Evolutionary conservation across 148 eudicot genomes (phyloP).

Genomic region (Oxyria digyna): DNA sequence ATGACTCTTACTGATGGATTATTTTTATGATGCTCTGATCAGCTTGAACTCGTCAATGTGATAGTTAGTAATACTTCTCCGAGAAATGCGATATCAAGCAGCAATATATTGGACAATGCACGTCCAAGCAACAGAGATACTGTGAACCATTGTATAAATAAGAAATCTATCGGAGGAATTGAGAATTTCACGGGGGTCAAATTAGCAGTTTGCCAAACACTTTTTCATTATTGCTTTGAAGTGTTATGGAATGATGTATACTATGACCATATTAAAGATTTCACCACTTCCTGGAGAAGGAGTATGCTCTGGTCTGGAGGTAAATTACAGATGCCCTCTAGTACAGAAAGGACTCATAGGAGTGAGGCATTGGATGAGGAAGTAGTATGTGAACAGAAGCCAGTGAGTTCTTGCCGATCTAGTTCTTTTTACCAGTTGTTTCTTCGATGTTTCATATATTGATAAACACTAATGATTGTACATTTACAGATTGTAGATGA

Average conservation of each 20-base stretch:
- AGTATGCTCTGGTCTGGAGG: conserved; percentile 34
- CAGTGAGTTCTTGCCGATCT: background rate
- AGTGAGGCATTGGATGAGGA: conserved; percentile 3
- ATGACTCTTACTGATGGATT: conserved; percentile 2
- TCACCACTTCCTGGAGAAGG: conserved; percentile 59
- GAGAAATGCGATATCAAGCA: conserved; percentile 16
- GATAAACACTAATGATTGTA: background rate
- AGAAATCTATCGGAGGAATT: conserved; percentile 60
- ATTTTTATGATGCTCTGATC: conserved; percentile 8
- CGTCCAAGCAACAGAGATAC: conserved; percentile 10
- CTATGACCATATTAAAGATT: conserved; percentile 52
- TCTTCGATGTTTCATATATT: background rate
- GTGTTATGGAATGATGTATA: conserved; percentile 79
- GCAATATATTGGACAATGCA: conserved; percentile 14
- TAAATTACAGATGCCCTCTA: conserved; percentile 12
- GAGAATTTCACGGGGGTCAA: conserved; percentile 45
- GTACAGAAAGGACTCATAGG: conserved; percentile 1
- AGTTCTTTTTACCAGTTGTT: background rate
- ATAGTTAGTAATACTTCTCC: conserved; percentile 15
- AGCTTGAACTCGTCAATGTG: conserved; percentile 23
- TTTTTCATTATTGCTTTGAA: conserved; percentile 52
- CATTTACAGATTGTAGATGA: conserved; percentile 25
- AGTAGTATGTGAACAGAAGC: conserved; percentile 1
- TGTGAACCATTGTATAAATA: conserved; percentile 11
- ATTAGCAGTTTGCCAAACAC: conserved; percentile 24